These are phyloP conservation scores for Mycena vitilis DNA, from an alignment of 768 basidiomycete species.

Conservation along the genomic window DNA sequence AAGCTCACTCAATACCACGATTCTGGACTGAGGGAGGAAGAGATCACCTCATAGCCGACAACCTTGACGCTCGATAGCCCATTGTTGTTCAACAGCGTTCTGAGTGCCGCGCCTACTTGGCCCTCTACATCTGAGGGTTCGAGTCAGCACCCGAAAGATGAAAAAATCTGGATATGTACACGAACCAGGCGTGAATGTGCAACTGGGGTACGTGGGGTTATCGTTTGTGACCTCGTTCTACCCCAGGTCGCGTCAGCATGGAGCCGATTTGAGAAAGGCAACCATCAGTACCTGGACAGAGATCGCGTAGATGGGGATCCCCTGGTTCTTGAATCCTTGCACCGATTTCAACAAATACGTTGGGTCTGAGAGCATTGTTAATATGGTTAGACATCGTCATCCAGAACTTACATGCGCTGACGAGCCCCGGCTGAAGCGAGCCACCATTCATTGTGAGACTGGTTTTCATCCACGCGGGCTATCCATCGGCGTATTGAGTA, in stretches of 20 bases:
- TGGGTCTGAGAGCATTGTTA: constrained; percentile 58
- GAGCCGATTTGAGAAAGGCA: neutral
- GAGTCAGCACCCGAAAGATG: neutral
- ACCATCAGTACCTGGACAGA: constrained; percentile 65
- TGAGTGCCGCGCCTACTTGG: constrained; percentile 64
- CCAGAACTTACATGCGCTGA: constrained; percentile 51
- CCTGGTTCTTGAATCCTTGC: constrained; percentile 73
- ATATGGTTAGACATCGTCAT: neutral
- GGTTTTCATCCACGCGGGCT: constrained; percentile 87
- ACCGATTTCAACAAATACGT: constrained; percentile 78
- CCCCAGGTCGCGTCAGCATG: neutral
- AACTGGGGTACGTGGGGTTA: constrained; percentile 79
- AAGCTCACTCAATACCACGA: constrained; percentile 35
- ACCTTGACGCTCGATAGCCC: constrained; percentile 70
- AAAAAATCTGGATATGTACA: neutral
- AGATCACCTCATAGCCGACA: constrained; percentile 55
- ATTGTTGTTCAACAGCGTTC: constrained; percentile 72
- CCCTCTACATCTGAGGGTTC: constrained; percentile 58
- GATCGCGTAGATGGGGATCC: constrained; percentile 72
- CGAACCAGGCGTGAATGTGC: constrained; percentile 58
- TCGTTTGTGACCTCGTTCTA: constrained; percentile 66
- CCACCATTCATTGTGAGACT: constrained; percentile 79
- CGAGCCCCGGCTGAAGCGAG: constrained; percentile 47
- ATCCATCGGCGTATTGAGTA: constrained; percentile 12
- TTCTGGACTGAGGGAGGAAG: too few species aligned